Percentiles rank a stretch among this genome's conserved stretches.
phyloP scores from a whole-genome alignment of 2,329 filamentous ascomycete species.

The Alternaria atra region DNA sequence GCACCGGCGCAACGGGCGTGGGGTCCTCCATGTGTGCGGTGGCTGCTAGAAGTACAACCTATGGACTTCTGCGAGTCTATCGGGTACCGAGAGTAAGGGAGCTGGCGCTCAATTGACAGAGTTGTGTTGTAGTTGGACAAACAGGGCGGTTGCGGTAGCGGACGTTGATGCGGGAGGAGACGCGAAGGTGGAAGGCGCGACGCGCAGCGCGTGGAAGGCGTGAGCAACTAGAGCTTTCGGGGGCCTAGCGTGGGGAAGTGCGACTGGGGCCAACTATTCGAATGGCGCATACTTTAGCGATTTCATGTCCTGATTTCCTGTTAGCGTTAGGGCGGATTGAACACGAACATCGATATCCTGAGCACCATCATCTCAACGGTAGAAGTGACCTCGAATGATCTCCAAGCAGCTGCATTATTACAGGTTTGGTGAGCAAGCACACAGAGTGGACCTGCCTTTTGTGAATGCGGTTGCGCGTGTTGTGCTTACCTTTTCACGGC shows the following conservation, averaged over 20 bases:
- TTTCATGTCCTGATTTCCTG: slow-evolving; percentile 17
- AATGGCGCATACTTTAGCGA: slow-evolving; percentile 9
- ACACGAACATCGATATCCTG: slow-evolving; percentile 4
- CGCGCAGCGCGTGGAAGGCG: slow-evolving; percentile 33
- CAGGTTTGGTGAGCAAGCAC: not conserved
- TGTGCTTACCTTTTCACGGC: slow-evolving; percentile 2
- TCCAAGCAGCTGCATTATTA: not conserved
- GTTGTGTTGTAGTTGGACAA: slow-evolving; percentile 14
- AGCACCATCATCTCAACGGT: not conserved
- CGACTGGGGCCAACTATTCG: slow-evolving; percentile 4
- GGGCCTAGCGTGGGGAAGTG: slow-evolving; percentile 3
- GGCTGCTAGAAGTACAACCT: slow-evolving; percentile 1
- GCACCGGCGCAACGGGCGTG: slow-evolving; percentile 23
- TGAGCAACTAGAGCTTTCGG: slow-evolving; percentile 19
- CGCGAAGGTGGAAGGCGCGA: slow-evolving; percentile 38
- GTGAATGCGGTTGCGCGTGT: not conserved
- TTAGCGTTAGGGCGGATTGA: slow-evolving; percentile 5
- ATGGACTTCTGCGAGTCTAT: not conserved
- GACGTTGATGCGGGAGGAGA: slow-evolving; percentile 23
- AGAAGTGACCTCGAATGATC: no score
- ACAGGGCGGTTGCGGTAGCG: slow-evolving; percentile 17
- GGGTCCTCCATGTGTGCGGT: slow-evolving; percentile 41
- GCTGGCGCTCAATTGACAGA: not conserved
- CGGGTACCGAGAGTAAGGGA: not conserved
- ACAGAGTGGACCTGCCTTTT: not conserved